Evolutionary conservation across 2,329 filamentous ascomycete species (phyloP).

Genomic region (Botrytis cinerea): DNA sequence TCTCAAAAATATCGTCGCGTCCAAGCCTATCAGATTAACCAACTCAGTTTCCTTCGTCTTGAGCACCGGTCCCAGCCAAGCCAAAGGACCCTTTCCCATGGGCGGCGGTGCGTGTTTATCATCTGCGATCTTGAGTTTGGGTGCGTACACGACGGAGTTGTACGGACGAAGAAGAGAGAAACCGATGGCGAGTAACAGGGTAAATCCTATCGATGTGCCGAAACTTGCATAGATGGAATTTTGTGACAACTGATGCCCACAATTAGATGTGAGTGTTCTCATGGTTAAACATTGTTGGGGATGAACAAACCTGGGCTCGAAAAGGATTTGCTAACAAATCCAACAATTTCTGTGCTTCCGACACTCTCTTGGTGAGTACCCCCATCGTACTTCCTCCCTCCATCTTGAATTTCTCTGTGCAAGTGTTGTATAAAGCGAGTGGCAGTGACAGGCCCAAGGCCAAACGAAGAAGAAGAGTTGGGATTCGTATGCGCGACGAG

Average conservation of each 20-base stretch:
- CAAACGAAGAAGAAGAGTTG: slow-evolving; percentile 27
- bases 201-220: slow-evolving; percentile 75
- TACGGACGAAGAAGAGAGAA: slow-evolving; percentile 92
- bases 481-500: not conserved
- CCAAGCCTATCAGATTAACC: slow-evolving; percentile 82
- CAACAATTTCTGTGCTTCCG: slow-evolving; percentile 35
- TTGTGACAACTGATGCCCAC: slow-evolving; percentile 39
- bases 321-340: slow-evolving; percentile 40
- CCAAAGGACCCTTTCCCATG: slow-evolving; percentile 81
- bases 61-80: slow-evolving; percentile 81
- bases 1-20: slow-evolving; percentile 87
- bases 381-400: slow-evolving; percentile 27
- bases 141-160: slow-evolving; percentile 90
- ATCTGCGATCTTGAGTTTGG: slow-evolving; percentile 89
- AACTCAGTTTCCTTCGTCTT: slow-evolving; percentile 75
- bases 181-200: slow-evolving; percentile 69
- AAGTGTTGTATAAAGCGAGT: slow-evolving; percentile 31
- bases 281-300: not conserved
- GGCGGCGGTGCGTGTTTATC: slow-evolving; percentile 85
- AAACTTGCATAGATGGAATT: slow-evolving; percentile 77
- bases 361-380: slow-evolving; percentile 30
- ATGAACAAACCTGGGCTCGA: slow-evolving; percentile 32
- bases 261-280: slow-evolving; percentile 25
- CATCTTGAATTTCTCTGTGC: slow-evolving; percentile 27
- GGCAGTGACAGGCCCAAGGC: slow-evolving; percentile 40